Percentiles rank a stretch among this genome's conserved stretches.
phyloP scores from a whole-genome alignment of 1,284 basidiomycete genomes.

The Hemileia vastatrix region DNA sequence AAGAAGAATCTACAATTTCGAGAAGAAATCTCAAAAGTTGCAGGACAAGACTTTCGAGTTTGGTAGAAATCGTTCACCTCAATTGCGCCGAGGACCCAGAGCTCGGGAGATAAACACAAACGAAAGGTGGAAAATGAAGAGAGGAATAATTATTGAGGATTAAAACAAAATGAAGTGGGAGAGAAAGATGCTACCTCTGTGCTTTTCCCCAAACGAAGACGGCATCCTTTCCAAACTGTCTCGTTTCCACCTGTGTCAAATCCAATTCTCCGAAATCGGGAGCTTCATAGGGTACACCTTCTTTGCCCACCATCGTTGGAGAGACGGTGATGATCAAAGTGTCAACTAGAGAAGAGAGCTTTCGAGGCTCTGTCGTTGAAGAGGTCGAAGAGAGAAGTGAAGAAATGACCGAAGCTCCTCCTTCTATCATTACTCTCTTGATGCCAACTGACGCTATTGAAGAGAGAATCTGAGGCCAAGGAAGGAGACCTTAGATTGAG shows the following conservation, averaged over 20 bases:
- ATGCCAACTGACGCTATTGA: conserved; percentile 49
- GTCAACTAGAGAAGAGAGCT: conserved; percentile 53
- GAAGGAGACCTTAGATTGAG: conserved; percentile 15
- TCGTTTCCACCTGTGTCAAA: conserved; percentile 29
- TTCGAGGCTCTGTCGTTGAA: conserved; percentile 28
- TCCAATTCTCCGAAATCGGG: conserved; percentile 43
- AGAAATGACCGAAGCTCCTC: conserved; percentile 71
- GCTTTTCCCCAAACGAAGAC: conserved; percentile 41
- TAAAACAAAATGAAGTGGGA: too few species aligned
- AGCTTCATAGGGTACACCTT: conserved; percentile 50
- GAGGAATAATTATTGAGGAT: too few species aligned
- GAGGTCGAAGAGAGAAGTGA: conserved; percentile 54
- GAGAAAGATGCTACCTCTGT: too few species aligned
- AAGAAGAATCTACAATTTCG: too few species aligned
- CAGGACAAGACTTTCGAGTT: too few species aligned
- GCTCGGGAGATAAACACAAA: too few species aligned
- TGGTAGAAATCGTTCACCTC: too few species aligned
- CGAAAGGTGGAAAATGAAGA: too few species aligned
- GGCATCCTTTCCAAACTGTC: conserved; percentile 36
- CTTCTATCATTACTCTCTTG: conserved; percentile 83
- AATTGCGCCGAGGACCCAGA: too few species aligned
- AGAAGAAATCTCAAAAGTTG: too few species aligned
- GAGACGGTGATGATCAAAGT: conserved; percentile 70
- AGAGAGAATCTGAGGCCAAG: conserved; percentile 27
- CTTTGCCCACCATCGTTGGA: conserved; percentile 63